Base-by-base conservation (phyloP, 2,329 filamentous ascomycete species). In the Fusarium equiseti region DNA sequence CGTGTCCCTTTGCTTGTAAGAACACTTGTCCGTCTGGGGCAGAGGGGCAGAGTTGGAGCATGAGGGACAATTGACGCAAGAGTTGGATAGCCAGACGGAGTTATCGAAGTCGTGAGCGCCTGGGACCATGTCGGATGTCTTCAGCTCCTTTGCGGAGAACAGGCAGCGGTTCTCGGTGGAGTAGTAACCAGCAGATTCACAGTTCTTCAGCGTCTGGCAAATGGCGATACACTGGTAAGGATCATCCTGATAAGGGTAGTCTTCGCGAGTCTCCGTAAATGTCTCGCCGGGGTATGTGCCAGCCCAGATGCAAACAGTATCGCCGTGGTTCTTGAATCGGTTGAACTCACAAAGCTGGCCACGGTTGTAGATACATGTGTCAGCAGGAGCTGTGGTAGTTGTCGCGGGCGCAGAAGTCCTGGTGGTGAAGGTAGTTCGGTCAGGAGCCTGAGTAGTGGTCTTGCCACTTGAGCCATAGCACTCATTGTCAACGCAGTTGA, bases 211-310 rank as follows among this genome's bases (percentile, higher is more conserved):
- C 2, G 45, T 58, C 8, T 67, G 29, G 5, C 66, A 68, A 6
- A 68, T 68, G 13, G 63, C 63, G 0, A 31, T 40, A 20, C 66
- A 68, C 27, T 68, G 66, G 15, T 68, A 54, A 5, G 24, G 16
- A 9, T 12, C 26, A 4, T 68, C 52, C 26, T 68, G 63, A 15
- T 38, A 45, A 0, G 66, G 66, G 6, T 63, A 68, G 3, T 67
- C 58, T 18, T 35, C 8, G 5, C 66, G 66, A 1, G 29, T 12
- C 11, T 40, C 53, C 0, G 26, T 68, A 52, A 53, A 68, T 8
- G 66, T 58, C 0, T 32, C n/a, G 5, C 66, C 66, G 2, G 26
- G 49, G 24, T 45, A 66, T 11, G 35, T 22, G 3, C 51, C 56
- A 3, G 13, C 65, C 4, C 43, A 68, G 31, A 50, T 10, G 13